Conservation (phyloP, 306 rosid genomes). For the Quercus gilva region DNA sequence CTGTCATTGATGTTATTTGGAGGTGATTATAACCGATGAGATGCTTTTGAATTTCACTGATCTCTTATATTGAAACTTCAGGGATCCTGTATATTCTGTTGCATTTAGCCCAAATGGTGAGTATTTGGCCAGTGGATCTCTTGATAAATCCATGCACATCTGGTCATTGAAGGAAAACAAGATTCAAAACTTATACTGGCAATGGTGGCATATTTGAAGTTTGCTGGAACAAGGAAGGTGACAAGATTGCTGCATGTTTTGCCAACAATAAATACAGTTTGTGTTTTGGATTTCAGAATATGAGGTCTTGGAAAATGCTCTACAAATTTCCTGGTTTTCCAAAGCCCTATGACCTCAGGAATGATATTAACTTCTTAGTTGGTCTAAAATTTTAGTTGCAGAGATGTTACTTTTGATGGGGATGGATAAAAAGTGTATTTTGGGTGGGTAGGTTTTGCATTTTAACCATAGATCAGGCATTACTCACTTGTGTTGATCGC, state of each 20-base stretch:
- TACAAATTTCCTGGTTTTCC: background rate
- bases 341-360: background rate
- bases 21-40: background rate
- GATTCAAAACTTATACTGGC: constrained; percentile 73
- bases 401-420: background rate
- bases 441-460: constrained; percentile 5
- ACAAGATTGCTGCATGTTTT: constrained; percentile 86
- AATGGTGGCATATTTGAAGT: constrained; percentile 94
- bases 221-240: constrained; percentile 91
- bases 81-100: constrained; percentile 79
- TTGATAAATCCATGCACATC: constrained; percentile 74
- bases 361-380: background rate
- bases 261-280: constrained; percentile 88
- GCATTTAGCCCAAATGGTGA: constrained; percentile 94
- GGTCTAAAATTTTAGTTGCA: background rate
- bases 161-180: constrained; percentile 93
- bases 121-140: constrained; percentile 86
- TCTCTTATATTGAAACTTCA: constrained; percentile 19
- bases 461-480: constrained; percentile 18
- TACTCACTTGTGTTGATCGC: background rate
- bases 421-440: background rate
- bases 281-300: constrained; percentile 56
- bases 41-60: background rate
- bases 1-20: background rate
- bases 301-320: constrained; percentile 1